Evolutionary conservation across 208 protist genomes (phyloP).

Genomic region (Leishmania tarentolae): DNA sequence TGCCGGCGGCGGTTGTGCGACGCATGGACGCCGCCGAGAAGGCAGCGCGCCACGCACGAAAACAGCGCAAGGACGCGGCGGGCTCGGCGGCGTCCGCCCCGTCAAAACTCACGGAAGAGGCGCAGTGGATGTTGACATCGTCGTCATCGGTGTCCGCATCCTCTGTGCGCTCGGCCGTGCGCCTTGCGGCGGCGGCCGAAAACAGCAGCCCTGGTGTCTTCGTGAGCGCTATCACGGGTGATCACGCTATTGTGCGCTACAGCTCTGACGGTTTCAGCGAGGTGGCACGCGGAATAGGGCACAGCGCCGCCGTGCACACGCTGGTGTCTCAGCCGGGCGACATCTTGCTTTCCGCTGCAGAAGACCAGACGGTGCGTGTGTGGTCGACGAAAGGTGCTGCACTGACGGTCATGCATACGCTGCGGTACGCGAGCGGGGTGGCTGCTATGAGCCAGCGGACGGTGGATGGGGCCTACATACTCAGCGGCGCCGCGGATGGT

Average conservation of each 20-base stretch:
- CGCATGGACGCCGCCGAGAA: constrained; percentile 40
- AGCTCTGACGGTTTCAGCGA: constrained; percentile 26
- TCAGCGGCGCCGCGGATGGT: constrained; percentile 30
- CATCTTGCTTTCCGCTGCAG: constrained; percentile 88
- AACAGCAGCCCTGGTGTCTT: constrained; percentile 13
- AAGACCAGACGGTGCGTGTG: constrained; percentile 98
- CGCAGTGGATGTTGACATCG: constrained; percentile 11
- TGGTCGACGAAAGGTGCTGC: constrained; percentile 79
- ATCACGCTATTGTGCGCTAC: constrained; percentile 50
- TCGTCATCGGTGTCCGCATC: constrained; percentile 4
- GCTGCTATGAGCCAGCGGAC: constrained; percentile 36
- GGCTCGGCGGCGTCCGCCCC: background rate
- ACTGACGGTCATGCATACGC: constrained; percentile 37
- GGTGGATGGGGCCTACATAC: constrained; percentile 35
- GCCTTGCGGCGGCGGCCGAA: constrained; percentile 19
- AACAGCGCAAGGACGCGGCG: constrained; percentile 32
- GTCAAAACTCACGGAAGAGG: constrained; percentile 8
- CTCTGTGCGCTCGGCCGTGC: constrained; percentile 11
- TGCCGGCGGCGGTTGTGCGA: constrained; percentile 41
- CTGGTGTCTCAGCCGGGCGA: constrained; percentile 19
- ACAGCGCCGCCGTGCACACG: constrained; percentile 63
- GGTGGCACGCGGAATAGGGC: constrained; percentile 44
- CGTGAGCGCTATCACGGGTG: constrained; percentile 27
- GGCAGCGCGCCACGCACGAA: constrained; percentile 41
- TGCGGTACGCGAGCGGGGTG: constrained; percentile 51